phyloP scores from a whole-genome alignment of 345 rosid species.

The Populus nigra region DNA sequence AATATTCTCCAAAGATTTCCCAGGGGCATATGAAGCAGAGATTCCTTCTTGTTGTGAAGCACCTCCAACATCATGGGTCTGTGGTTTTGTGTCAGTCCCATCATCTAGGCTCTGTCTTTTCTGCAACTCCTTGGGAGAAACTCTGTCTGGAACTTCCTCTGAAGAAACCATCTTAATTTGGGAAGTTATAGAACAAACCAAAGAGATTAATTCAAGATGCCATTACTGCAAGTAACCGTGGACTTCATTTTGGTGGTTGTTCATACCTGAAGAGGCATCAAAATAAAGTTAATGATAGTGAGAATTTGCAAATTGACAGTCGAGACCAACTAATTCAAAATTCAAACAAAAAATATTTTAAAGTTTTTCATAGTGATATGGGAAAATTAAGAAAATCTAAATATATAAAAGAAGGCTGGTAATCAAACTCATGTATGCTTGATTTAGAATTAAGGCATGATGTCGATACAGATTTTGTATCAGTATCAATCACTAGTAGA shows the following conservation, averaged over 20 bases:
- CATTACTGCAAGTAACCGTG: not conserved
- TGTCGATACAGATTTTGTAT: not conserved
- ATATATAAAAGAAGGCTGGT: not conserved
- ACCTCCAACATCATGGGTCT: slow-evolving; percentile 10
- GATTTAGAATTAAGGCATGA: not conserved
- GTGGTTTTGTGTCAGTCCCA: slow-evolving; percentile 4
- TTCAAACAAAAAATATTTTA: not conserved
- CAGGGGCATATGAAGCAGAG: slow-evolving; percentile 20
- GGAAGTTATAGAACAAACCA: slow-evolving; percentile 28
- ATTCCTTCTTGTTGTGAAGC: slow-evolving; percentile 29
- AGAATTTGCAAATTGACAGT: not conserved
- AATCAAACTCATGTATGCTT: not conserved
- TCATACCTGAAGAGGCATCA: slow-evolving; percentile 17
- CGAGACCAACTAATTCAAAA: not conserved
- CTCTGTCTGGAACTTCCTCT: slow-evolving; percentile 36
- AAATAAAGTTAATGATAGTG: not conserved
- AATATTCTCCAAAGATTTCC: slow-evolving; percentile 24
- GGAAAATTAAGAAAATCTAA: not conserved
- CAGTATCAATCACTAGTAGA: not conserved
- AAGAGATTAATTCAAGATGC: slow-evolving; percentile 14
- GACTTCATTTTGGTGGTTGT: slow-evolving; percentile 5
- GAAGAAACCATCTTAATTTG: slow-evolving; percentile 37
- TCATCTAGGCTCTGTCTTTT: slow-evolving; percentile 25
- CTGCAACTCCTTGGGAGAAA: slow-evolving; percentile 34
- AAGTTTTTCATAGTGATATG: not conserved